Evolutionary conservation across 768 basidiomycete species (phyloP), one percentile per base, ranked within the genome.

Genomic region (Guyanaporus albipodus): DNA sequence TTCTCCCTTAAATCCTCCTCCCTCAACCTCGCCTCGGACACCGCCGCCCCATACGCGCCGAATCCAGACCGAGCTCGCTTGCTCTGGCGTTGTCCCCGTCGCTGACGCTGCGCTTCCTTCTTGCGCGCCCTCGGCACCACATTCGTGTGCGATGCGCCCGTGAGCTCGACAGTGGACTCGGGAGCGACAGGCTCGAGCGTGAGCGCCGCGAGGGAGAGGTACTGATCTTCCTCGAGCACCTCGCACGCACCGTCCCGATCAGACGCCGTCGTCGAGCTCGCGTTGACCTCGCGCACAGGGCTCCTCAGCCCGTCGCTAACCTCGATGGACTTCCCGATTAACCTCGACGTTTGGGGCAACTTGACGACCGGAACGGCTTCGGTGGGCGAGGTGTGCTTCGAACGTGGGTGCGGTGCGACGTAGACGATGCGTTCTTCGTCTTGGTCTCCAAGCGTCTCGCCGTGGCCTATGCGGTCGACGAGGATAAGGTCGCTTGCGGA

Each of bases 401-500:
- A 55, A 1, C 83, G 77, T 5, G 86, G 87, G 57, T 85, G 77
- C 0, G 87, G 87, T 0, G 86, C 85, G 21, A 80, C 82, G 57
- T 89, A 89, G 9, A 90, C 86, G 44, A 90, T 88, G 4, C 77
- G 59, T 46, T 90, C 87, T 17, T 61, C 51, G 3, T 61, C 52
- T 23, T 44, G 38, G 21, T 58, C 66, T 1, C 58, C 65, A 21
- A 54, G 49, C 1, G 29, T 50, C 27, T 44, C 45, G 0, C 50
- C 56, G 9, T 51, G 46, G 1, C 54, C 57, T 3, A 48, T 26
- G 10, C 58, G 50, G 45, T 65, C 57, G 32, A 59, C 40, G 18
- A 58, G 58, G 24, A 63, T 60, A 33, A 44, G 38, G 2, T 67
- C 61, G 17, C 53, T 63, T 12, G 49, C 29, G 19, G 55, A 44